phyloP scores from a whole-genome alignment of 1,284 basidiomycete genomes.

The Cutaneotrichosporon cutaneum region DNA sequence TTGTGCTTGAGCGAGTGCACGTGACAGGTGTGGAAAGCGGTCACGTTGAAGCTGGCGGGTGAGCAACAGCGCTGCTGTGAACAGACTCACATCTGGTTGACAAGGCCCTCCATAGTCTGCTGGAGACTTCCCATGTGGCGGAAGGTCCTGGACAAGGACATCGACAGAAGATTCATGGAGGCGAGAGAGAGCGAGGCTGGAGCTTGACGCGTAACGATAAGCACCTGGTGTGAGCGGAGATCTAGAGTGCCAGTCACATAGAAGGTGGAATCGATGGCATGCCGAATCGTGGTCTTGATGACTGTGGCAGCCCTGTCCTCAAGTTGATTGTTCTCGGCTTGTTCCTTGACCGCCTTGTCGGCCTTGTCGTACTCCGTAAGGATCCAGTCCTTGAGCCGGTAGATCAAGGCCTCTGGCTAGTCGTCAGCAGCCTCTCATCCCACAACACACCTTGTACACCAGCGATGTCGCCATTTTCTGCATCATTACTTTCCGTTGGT shows the following conservation, averaged over 20 bases:
- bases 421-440: constrained; percentile 18
- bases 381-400: constrained; percentile 79
- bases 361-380: constrained; percentile 65
- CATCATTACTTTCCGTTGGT: constrained; percentile 46
- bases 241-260: neutral
- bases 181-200: neutral
- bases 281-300: neutral
- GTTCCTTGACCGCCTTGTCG: neutral
- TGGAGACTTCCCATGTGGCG: neutral
- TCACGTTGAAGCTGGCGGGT: neutral
- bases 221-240: neutral
- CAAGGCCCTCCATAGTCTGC: neutral
- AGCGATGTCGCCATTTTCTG: constrained; percentile 70
- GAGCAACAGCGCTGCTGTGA: neutral
- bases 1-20: neutral
- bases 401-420: constrained; percentile 72
- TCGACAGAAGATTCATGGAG: neutral
- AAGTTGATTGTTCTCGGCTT: neutral
- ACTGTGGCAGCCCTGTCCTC: neutral
- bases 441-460: neutral
- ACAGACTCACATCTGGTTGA: neutral
- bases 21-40: neutral
- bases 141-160: neutral
- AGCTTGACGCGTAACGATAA: neutral
- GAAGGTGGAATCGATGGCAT: neutral